A percentile compares a stretch with the other conserved stretches of the same genome.
Conservation (phyloP, 441 rosid species). For the Breynia disticha region DNA sequence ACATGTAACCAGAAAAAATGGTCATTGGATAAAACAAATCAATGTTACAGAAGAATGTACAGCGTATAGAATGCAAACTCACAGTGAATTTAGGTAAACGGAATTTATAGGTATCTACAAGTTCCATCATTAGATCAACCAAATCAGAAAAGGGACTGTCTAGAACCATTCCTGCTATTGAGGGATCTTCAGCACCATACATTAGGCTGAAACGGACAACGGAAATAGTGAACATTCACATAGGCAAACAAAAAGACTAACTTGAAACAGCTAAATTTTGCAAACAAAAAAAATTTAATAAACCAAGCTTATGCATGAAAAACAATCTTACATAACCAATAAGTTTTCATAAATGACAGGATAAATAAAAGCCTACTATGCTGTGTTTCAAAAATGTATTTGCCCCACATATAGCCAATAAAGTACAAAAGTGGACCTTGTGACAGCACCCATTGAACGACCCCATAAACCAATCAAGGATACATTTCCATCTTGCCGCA, state of each 20-base stretch:
- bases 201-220: constrained; percentile 48
- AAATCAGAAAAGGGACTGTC: constrained; percentile 96
- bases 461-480: constrained; percentile 98
- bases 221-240: constrained; percentile 11
- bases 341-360: too few relatives aligned
- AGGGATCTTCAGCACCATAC: constrained; percentile 98
- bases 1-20: constrained; percentile 14
- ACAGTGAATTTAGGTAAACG: constrained; percentile 96
- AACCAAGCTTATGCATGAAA: too few relatives aligned
- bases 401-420: neutral
- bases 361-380: too few relatives aligned
- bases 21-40: constrained; percentile 4
- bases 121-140: constrained; percentile 98
- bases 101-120: constrained; percentile 77
- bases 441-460: constrained; percentile 97
- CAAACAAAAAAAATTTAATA: too few relatives aligned
- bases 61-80: constrained; percentile 19
- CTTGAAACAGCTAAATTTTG: too few relatives aligned
- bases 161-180: constrained; percentile 96
- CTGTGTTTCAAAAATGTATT: too few relatives aligned
- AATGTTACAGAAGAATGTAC: neutral
- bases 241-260: too few relatives aligned
- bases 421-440: constrained; percentile 43
- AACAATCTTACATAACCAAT: too few relatives aligned
- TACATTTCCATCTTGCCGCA: constrained; percentile 84